These are phyloP conservation scores for Musa schizocarpa DNA, from an alignment of 176 grass and related monocot species.

Conservation along the genomic window DNA sequence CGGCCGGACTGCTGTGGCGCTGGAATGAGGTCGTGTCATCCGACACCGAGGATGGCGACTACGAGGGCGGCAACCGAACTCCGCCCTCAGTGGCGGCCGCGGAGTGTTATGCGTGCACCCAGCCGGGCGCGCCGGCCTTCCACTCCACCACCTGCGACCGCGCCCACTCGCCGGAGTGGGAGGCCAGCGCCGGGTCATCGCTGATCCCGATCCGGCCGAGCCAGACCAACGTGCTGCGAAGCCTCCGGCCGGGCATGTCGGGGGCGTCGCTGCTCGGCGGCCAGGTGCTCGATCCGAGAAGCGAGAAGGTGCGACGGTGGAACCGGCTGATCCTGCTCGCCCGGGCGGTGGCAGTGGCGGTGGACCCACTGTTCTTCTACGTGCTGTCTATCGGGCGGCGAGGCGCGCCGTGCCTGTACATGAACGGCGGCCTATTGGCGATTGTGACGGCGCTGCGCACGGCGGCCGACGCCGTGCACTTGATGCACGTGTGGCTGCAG, in stretches of 20 bases:
- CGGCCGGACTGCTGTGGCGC: neutral
- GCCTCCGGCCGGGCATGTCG: conserved; percentile 8
- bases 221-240: neutral
- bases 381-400: conserved; percentile 48
- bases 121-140: conserved; percentile 74
- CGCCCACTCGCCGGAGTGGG: conserved; percentile 70
- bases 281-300: conserved; percentile 70
- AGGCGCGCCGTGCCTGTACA: conserved; percentile 40
- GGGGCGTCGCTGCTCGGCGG: conserved; percentile 42
- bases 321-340: conserved; percentile 70
- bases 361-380: conserved; percentile 97
- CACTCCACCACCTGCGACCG: conserved; percentile 96
- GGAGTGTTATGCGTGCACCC: conserved; percentile 98
- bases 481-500: conserved; percentile 75
- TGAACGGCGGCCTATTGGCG: conserved; percentile 50
- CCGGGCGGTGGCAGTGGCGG: conserved; percentile 60
- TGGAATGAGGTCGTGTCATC: neutral
- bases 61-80: neutral
- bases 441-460: conserved; percentile 55
- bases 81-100: conserved; percentile 8
- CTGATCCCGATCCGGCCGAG: conserved; percentile 63
- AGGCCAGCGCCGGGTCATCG: conserved; percentile 82
- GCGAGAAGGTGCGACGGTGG: conserved; percentile 70
- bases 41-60: neutral
- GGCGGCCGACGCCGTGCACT: conserved; percentile 56